Percentiles rank a stretch among this genome's conserved stretches.
These are phyloP conservation scores for Umbelopsis isabellina DNA, from an alignment of 192 early-diverging fungal species.

Conservation along the genomic window DNA sequence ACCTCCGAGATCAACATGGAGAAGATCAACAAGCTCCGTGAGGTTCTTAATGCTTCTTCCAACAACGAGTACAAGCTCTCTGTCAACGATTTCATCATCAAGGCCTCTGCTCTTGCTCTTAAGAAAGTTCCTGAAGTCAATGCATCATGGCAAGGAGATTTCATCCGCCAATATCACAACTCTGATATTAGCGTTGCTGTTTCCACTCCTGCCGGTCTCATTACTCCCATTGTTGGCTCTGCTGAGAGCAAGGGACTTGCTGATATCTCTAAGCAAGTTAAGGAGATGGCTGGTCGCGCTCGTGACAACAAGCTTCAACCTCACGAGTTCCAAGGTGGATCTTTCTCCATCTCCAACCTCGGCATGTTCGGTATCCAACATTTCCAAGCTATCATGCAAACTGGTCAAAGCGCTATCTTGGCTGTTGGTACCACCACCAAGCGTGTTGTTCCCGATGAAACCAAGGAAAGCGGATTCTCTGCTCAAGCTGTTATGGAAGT, in stretches of 20 bases:
- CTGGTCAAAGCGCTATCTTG: conserved; percentile 91
- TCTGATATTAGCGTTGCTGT: conserved; percentile 96
- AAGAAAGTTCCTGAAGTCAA: conserved; percentile 94
- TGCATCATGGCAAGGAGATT: conserved; percentile 79
- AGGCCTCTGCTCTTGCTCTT: conserved; percentile 88
- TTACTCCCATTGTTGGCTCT: conserved; percentile 89
- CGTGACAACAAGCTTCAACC: conserved; percentile 88
- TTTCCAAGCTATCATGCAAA: conserved; percentile 99
- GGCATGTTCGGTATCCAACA: conserved; percentile 95
- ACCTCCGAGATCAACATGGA: conserved; percentile 90
- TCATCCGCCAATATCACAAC: conserved; percentile 91
- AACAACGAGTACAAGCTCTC: conserved; percentile 96
- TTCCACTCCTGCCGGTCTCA: conserved; percentile 90
- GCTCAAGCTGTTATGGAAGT: conserved; percentile 80
- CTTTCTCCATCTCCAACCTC: conserved; percentile 97
- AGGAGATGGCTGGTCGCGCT: conserved; percentile 83
- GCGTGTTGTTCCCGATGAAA: conserved; percentile 71
- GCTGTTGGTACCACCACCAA: conserved; percentile 85
- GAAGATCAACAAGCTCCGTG: conserved; percentile 84
- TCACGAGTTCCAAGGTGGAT: conserved; percentile 95
- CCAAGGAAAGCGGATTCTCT: conserved; percentile 66
- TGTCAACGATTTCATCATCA: conserved; percentile 98
- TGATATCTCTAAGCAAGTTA: conserved; percentile 83
- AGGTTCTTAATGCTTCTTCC: conserved; percentile 81
- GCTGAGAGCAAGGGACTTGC: conserved; percentile 88